Percentiles rank a stretch among this genome's conserved stretches.
Evolutionary conservation across 371 early-diverging fungal species (phyloP).

Genomic region (Mucor racemosus): DNA sequence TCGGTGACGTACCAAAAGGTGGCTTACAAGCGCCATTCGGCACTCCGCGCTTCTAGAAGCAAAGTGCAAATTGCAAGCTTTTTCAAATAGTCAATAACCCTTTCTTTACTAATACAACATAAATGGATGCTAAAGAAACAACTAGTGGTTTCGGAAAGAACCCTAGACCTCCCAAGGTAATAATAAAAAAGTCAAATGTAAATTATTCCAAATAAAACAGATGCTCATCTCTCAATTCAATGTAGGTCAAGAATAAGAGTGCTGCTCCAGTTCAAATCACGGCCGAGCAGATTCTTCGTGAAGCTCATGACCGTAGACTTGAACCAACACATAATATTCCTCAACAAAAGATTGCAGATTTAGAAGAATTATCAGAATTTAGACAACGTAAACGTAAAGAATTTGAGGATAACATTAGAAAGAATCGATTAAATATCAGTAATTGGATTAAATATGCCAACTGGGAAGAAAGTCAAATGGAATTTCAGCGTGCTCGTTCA

Average conservation of each 20-base stretch:
- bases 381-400: constrained; percentile 88
- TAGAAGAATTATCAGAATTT: constrained; percentile 92
- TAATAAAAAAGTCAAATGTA: too few species aligned
- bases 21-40: neutral
- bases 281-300: constrained; percentile 97
- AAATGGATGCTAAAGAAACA: constrained; percentile 49
- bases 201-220: too few species aligned
- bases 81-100: too few species aligned
- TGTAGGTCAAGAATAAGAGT: constrained; percentile 95
- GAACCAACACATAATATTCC: constrained; percentile 80
- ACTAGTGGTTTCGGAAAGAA: constrained; percentile 52
- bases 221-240: neutral
- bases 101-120: neutral
- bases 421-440: constrained; percentile 83
- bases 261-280: constrained; percentile 98
- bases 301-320: constrained; percentile 86
- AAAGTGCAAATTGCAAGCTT: neutral
- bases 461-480: constrained; percentile 94
- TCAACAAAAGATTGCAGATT: constrained; percentile 89
- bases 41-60: neutral
- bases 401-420: constrained; percentile 91
- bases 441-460: constrained; percentile 95
- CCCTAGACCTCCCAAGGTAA: constrained; percentile 61
- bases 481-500: constrained; percentile 86
- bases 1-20: constrained; percentile 2